These are phyloP conservation scores for Aurantiochytrium sp. DNA, from an alignment of 108 stramenopile genomes.

Conservation along the genomic window DNA sequence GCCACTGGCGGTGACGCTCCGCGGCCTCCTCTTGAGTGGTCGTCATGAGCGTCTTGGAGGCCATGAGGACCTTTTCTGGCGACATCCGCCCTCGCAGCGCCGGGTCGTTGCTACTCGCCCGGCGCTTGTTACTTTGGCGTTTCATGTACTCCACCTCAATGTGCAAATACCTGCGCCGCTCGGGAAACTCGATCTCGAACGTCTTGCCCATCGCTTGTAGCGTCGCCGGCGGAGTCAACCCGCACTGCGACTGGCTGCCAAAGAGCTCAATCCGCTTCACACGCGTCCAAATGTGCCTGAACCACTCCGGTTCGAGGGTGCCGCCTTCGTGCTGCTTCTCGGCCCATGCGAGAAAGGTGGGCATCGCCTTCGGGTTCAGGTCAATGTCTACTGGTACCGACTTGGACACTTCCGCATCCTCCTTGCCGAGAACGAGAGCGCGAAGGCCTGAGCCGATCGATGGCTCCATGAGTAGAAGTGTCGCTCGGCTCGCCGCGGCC, in stretches of 20 bases:
- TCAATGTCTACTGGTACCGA: neutral
- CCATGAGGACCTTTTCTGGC: neutral
- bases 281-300: neutral
- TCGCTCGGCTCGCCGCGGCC: neutral
- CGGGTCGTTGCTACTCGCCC: neutral
- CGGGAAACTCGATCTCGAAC: neutral
- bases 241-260: slow-evolving; percentile 16
- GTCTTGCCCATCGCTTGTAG: neutral
- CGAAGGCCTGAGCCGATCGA: neutral
- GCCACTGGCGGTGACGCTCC: neutral
- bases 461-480: neutral
- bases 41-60: neutral
- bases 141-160: neutral
- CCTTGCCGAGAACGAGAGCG: neutral
- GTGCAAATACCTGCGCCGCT: neutral
- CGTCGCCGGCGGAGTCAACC: neutral
- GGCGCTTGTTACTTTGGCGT: neutral
- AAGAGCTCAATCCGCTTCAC: neutral
- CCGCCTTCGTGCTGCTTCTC: neutral
- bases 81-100: neutral
- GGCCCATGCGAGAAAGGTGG: neutral
- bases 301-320: neutral
- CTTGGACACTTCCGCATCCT: neutral
- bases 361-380: neutral
- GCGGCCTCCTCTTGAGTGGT: neutral